A percentile compares a stretch with the other conserved stretches of the same genome.
phyloP scores from a whole-genome alignment of 345 rosid species.

The Linum lewisii region DNA sequence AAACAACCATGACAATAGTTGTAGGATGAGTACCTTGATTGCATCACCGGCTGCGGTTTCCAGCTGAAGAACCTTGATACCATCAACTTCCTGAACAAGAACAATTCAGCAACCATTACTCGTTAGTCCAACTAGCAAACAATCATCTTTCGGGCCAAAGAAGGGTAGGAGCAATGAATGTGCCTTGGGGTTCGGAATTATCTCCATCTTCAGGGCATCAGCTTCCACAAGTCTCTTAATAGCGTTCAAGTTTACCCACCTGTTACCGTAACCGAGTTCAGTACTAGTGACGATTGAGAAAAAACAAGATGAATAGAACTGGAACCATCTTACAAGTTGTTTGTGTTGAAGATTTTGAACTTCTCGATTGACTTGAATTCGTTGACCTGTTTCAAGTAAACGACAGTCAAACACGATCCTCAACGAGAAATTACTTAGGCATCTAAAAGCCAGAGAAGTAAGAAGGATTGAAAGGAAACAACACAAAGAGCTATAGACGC shows the following conservation, averaged over 20 bases:
- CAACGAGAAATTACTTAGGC: not conserved
- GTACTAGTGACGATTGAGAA: constrained; percentile 9
- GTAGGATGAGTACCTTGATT: constrained; percentile 55
- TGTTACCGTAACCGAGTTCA: constrained; percentile 23
- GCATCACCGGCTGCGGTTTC: constrained; percentile 99
- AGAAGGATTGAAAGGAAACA: not conserved
- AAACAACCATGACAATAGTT: constrained; percentile 19
- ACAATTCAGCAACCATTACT: constrained; percentile 37
- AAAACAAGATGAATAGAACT: constrained; percentile 1
- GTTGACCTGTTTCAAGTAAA: constrained; percentile 49
- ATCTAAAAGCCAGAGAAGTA: not conserved
- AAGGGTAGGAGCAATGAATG: not conserved
- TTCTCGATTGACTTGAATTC: constrained; percentile 99
- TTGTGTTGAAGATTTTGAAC: constrained; percentile 97
- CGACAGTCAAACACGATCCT: constrained; percentile 8
- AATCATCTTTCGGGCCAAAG: constrained; percentile 32
- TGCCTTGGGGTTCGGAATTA: constrained; percentile 94
- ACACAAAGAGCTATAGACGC: constrained; percentile 1
- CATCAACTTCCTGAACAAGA: constrained; percentile 74
- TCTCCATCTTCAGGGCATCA: constrained; percentile 91
- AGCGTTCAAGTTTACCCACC: constrained; percentile 95
- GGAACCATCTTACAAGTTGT: constrained; percentile 69
- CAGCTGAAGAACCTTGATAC: constrained; percentile 89
- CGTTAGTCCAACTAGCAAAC: constrained; percentile 82
- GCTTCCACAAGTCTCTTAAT: constrained; percentile 91